A percentile compares a stretch with the other conserved stretches of the same genome.
phyloP scores from a whole-genome alignment of 768 basidiomycete genomes.

The Naganishia randhawae region DNA sequence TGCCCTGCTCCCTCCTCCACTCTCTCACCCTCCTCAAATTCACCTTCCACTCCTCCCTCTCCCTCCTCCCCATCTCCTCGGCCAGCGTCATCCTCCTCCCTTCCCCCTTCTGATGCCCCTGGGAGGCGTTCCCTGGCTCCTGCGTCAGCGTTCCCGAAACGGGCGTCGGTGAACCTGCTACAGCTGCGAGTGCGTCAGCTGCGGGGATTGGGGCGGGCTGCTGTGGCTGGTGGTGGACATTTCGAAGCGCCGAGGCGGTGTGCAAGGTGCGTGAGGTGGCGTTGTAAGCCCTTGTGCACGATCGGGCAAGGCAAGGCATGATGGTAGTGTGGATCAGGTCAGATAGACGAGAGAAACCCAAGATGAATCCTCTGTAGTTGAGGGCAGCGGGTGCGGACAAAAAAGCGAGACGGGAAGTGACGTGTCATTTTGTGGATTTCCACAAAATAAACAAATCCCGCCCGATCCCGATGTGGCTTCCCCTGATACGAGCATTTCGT shows the following conservation, averaged over 20 bases:
- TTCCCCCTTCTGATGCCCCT: background rate
- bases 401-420: background rate
- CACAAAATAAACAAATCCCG: background rate
- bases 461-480: background rate
- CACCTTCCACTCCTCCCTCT: slow-evolving; percentile 43
- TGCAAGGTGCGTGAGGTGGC: background rate
- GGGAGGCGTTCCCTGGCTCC: background rate
- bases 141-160: background rate
- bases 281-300: background rate
- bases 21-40: slow-evolving; percentile 41
- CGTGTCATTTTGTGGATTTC: background rate
- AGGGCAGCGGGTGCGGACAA: background rate
- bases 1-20: slow-evolving; percentile 37
- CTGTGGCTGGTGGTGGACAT: background rate
- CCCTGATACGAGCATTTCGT: no score
- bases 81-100: slow-evolving; percentile 7
- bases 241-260: background rate
- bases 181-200: slow-evolving; percentile 5
- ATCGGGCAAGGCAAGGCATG: background rate
- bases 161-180: background rate
- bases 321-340: background rate
- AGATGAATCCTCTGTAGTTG: background rate
- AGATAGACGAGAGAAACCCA: background rate
- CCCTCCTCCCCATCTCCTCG: slow-evolving; percentile 11
- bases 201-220: background rate